Base-by-base conservation (phyloP, 2,329 filamentous ascomycete genomes). In the Microcera coccophila region DNA sequence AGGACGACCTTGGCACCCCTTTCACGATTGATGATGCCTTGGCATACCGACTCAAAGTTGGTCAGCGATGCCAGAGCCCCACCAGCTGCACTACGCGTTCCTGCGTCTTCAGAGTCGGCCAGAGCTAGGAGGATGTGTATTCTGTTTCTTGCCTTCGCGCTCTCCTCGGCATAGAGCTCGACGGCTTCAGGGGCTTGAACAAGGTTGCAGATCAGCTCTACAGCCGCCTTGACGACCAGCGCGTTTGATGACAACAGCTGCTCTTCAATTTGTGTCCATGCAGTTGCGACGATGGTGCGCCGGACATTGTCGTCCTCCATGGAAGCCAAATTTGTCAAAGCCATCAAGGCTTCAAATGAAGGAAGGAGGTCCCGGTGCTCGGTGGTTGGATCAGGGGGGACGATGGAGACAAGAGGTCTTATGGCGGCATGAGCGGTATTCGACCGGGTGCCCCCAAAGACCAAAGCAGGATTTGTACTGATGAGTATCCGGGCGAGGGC, bases 201-300 rank as follows among this genome's bases (percentile, higher is more conserved):
- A 14, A 98, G 75, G 59, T 98, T 98, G 69, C 93, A 98, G 17
- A 96, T 75, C 3, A 98, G 75, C 64, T 98, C 90, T 19, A 88
- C 87, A 1, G 88, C 80, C 1, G 91, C 91, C 38, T 91, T 87
- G 42, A 85, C 84, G 15, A 98, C 78, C 50, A 86, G 76, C 2
- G 73, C 67, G 62, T 95, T 93, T 34, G 79, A 78, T 12, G 82
- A 85, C 2, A 97, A 76, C 1, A 97, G 72, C 15, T 90, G 78
- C 53, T 96, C 89, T 63, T 97, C 93, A 33, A 95, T 76, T 16
- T 81, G 79, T 1, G 81, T 63, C 79, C 88, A 95, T 1, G 84
- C 81, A 4, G 78, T 71, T 9, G 85, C 81, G 26, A 95, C 81
- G 38, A 95, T 90, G 14, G 76, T 72, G 26, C 77, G 73, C 34